Evolutionary conservation across 139 green algal genomes (phyloP), one percentile per base, ranked within the genome.

Genomic region (Coelastrella sp.): DNA sequence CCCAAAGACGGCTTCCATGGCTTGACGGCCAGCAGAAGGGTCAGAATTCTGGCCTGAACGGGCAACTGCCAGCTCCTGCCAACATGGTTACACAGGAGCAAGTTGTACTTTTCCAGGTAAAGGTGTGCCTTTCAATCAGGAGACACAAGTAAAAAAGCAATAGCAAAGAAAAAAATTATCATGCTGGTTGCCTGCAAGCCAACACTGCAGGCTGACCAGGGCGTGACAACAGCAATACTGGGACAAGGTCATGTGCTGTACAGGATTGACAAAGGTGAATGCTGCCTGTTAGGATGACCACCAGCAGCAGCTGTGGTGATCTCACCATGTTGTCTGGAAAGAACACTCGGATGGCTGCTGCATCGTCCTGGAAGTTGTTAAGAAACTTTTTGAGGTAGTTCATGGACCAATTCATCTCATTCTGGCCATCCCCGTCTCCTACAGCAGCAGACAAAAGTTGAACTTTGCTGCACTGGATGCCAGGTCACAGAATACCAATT

Each of bases 381-480:
- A 94, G 89, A 81, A 95, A 97, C 75, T 94, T 87, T 11, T 93
- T 89, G 63, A 97, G 93, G 82, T 90, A 95, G 12, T n/a, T 84
- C 90, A 94, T 93, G 27, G 57, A 88, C 17, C 59, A 74, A 56
- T 92, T 96, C 94, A 97, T 97, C 82, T 97, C 95, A 76, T 95
- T 96, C 25, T 93, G 89, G 8, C 95, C 95, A 74, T 96, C 94
- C n/a, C 83, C 94, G 73, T 97, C 95, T 22, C 95, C 95, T 89
- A 93, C 63, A 85, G 19, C 6, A 58, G 20, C 20, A 78, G 17
- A 25, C 1, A 0, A 25, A 17, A 12, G 8, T 25, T 17, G 12
- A 7, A 78, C 70, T 25, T 72, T 4, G 63, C 63, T 72, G 63
- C 15, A 17, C 12, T 72, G 12, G 63, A 22, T 72, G 63, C 63